These are phyloP conservation scores for Gardenia jasminoides DNA, from an alignment of 257 asterid species.

Conservation along the genomic window DNA sequence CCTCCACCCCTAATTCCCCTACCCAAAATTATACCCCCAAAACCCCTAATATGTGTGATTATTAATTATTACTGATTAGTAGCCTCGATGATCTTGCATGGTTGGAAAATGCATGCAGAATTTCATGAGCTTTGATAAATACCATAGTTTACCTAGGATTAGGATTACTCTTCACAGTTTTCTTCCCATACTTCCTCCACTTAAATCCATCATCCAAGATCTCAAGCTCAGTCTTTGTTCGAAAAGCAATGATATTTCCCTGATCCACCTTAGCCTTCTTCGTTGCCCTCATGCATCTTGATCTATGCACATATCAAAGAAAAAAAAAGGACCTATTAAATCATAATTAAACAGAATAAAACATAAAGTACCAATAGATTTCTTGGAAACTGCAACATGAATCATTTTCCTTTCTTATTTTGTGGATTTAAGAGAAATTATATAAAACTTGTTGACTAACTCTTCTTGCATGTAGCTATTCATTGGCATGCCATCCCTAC, in stretches of 20 bases:
- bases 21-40: too few species aligned
- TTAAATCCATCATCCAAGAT: conserved; percentile 63
- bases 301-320: conserved; percentile 2
- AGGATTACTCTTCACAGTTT: conserved; percentile 58
- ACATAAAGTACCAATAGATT: background rate
- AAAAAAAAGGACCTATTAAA: background rate
- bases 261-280: conserved; percentile 10
- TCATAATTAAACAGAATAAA: background rate
- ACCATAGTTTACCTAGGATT: conserved; percentile 48
- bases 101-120: background rate
- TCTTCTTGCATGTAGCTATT: conserved; percentile 17
- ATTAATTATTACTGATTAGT: background rate
- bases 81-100: background rate
- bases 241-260: conserved; percentile 29
- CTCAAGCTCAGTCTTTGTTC: conserved; percentile 50
- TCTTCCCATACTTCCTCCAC: conserved; percentile 81
- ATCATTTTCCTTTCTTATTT: background rate
- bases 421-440: background rate
- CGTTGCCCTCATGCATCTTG: conserved; percentile 9
- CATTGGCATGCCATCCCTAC: conserved; percentile 13
- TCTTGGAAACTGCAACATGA: background rate
- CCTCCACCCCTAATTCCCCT: too few species aligned
- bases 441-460: background rate
- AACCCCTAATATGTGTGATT: background rate
- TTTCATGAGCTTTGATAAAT: background rate